These are phyloP conservation scores for Sugiyamaella sp. DNA, from an alignment of 1,139 yeast genomes.

Conservation along the genomic window DNA sequence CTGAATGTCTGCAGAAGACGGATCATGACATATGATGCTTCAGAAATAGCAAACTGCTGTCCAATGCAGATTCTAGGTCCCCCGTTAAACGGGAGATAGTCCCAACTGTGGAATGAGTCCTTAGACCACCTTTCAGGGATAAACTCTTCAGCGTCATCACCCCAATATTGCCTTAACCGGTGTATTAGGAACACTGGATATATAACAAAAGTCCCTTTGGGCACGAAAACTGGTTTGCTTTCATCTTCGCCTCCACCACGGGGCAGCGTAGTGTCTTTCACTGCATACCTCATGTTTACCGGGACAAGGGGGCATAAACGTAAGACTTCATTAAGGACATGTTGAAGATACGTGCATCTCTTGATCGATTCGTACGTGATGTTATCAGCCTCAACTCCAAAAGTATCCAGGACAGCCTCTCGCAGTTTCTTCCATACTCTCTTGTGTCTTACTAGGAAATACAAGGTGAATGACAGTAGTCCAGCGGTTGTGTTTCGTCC, in stretches of 20 bases:
- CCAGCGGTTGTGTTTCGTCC: conserved; percentile 65
- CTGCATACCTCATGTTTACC: conserved; percentile 52
- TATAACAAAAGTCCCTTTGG: conserved; percentile 53
- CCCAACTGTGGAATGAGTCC: conserved; percentile 45
- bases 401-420: conserved; percentile 42
- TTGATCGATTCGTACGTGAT: conserved; percentile 54
- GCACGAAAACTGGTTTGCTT: conserved; percentile 48
- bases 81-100: conserved; percentile 59
- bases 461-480: conserved; percentile 52
- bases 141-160: conserved; percentile 52
- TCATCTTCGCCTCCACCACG: conserved; percentile 56
- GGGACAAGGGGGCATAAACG: conserved; percentile 63
- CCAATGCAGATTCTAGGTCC: conserved; percentile 66
- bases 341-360: conserved; percentile 52
- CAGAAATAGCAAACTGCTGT: conserved; percentile 63
- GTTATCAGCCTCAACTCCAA: conserved; percentile 32
- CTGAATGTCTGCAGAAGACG: conserved; percentile 46
- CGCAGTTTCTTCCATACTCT: conserved; percentile 47
- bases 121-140: conserved; percentile 56
- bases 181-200: conserved; percentile 54
- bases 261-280: conserved; percentile 53
- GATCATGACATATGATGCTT: conserved; percentile 52
- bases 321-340: conserved; percentile 54
- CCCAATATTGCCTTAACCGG: conserved; percentile 50
- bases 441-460: conserved; percentile 52